Evolutionary conservation across 1,284 basidiomycete genomes (phyloP), one percentile per base, ranked within the genome.

Genomic region (Sanguinoderma infundibulare): DNA sequence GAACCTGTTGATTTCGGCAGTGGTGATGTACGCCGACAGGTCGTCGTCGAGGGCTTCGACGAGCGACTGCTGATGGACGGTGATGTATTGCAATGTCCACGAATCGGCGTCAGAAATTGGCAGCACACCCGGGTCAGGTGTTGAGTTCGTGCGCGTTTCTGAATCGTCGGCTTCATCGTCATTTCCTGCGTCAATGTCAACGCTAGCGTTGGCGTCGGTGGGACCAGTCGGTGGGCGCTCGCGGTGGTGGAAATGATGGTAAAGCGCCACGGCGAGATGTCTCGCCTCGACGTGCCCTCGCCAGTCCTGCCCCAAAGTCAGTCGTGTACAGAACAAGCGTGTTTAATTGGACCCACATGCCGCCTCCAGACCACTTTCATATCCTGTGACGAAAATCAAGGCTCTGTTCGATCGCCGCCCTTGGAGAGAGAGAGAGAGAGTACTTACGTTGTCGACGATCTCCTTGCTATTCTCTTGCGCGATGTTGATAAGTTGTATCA

Each of bases 1-100:
- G 55, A 77, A 75, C 0, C 59, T 39, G 50, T 77, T 77, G 3
- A 67, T 69, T 50, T 78, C 77, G 7, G 60, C 57, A 8, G 76
- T 62, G 5, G 70, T 76, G 3, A 78, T 64, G 47, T 73, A 77
- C 0, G 73, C 70, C 8, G 68, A 71, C 0, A 67, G 67, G 46
- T 78, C 75, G 30, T 71, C 70, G 55, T 77, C 76, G 36, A 77
- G 66, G 1, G 72, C 74, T 53, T 75, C 73, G 3, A 72, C 52
- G 28, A 75, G 59, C 3, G 69, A 67, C 40, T 63, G 68, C 8
- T 62, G 59, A 5, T 61, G 36, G 3, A 69, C 47, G 17, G 55
- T 66, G 61, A 73, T 67, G 55, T 65, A 73, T 20, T 62, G 46
- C 12, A 72, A 49, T 0, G 69, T 56, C 71, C 71, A 73, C 24